phyloP scores from a whole-genome alignment of 768 basidiomycete genomes.

The Trametes meyenii region DNA sequence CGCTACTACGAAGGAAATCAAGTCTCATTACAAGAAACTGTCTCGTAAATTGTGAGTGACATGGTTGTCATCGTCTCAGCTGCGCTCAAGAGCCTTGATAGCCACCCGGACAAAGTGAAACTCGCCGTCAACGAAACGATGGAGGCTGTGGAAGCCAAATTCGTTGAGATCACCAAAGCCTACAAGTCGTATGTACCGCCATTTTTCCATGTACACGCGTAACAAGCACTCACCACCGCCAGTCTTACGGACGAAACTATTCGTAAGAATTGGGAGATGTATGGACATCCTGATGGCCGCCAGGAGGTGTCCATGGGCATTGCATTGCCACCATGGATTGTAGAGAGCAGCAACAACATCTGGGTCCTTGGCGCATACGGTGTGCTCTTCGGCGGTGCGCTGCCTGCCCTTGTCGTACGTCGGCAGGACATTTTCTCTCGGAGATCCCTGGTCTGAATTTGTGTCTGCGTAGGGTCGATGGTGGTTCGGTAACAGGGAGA shows the following conservation, averaged over 20 bases:
- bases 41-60: slow-evolving; percentile 76
- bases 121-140: slow-evolving; percentile 80
- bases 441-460: not conserved
- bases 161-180: slow-evolving; percentile 94
- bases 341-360: slow-evolving; percentile 88
- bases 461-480: slow-evolving; percentile 69
- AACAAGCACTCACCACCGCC: not conserved
- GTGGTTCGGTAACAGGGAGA: slow-evolving; percentile 94
- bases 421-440: not conserved
- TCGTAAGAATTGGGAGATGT: slow-evolving; percentile 85
- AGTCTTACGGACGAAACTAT: slow-evolving; percentile 92
- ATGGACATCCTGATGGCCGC: slow-evolving; percentile 96
- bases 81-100: slow-evolving; percentile 33
- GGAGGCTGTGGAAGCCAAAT: slow-evolving; percentile 83
- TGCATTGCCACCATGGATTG: slow-evolving; percentile 90
- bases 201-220: not conserved
- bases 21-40: slow-evolving; percentile 91
- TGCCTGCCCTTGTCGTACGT: slow-evolving; percentile 82
- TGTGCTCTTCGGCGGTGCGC: slow-evolving; percentile 79
- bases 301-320: slow-evolving; percentile 94
- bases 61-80: not conserved
- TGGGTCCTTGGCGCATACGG: slow-evolving; percentile 92
- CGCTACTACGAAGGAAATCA: slow-evolving; percentile 85
- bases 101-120: slow-evolving; percentile 97
- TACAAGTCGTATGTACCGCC: slow-evolving; percentile 79